phyloP scores from a whole-genome alignment of 805 yeast species.

The Saturnispora zaruensis region DNA sequence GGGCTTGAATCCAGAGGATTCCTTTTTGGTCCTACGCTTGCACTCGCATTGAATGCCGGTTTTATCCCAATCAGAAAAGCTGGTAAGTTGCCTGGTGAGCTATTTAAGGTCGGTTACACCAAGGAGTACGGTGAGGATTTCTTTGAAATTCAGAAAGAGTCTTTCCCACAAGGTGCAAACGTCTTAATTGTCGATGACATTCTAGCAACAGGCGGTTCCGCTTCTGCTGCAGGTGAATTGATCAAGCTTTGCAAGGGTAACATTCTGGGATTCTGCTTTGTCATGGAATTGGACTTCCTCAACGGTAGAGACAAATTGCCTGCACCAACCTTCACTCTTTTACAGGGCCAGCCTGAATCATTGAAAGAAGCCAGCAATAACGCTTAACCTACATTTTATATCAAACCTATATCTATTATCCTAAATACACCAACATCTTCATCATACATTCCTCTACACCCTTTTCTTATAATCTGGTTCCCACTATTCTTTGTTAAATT shows the following conservation, averaged over 20 bases:
- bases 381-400: not conserved
- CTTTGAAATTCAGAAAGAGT: conserved; percentile 80
- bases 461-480: no score
- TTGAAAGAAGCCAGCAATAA: conserved; percentile 15
- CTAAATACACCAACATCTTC: not conserved
- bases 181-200: conserved; percentile 92
- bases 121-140: conserved; percentile 92
- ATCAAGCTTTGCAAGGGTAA: conserved; percentile 59
- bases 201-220: conserved; percentile 97
- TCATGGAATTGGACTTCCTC: conserved; percentile 91
- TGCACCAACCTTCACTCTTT: conserved; percentile 83
- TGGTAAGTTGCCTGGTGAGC: conserved; percentile 90
- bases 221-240: conserved; percentile 85
- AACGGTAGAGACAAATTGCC: conserved; percentile 83
- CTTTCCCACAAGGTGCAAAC: conserved; percentile 70
- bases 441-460: no score
- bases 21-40: conserved; percentile 91
- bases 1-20: conserved; percentile 98
- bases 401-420: not conserved
- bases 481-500: not conserved
- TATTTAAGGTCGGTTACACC: conserved; percentile 58
- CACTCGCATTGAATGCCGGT: conserved; percentile 80
- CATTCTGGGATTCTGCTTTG: conserved; percentile 73
- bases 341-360: conserved; percentile 70
- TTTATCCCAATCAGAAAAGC: conserved; percentile 93